phyloP scores from a whole-genome alignment of 2,329 filamentous ascomycete genomes.

The Xylariaceae sp. region DNA sequence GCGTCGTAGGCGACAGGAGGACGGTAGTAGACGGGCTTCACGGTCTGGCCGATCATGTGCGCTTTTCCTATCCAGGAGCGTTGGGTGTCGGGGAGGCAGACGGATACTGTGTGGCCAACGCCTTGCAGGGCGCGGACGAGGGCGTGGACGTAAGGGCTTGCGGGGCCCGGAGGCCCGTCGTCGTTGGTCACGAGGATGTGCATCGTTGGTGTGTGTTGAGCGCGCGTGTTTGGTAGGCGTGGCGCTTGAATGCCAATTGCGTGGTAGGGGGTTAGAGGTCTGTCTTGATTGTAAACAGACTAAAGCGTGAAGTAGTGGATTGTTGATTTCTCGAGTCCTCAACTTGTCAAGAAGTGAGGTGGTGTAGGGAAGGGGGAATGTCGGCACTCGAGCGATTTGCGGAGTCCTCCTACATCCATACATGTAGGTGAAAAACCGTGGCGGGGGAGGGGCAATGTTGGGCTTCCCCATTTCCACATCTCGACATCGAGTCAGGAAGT shows the following conservation, averaged over 20 bases:
- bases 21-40: constrained; percentile 82
- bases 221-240: neutral
- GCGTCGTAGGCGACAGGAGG: constrained; percentile 40
- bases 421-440: neutral
- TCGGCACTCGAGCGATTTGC: constrained; percentile 5
- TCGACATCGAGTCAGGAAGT: constrained; percentile 14
- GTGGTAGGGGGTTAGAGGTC: too few species aligned
- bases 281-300: neutral
- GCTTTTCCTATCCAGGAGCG: constrained; percentile 98
- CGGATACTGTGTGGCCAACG: constrained; percentile 82
- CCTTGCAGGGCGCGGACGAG: constrained; percentile 68
- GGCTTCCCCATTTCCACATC: neutral
- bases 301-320: neutral
- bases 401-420: constrained; percentile 4
- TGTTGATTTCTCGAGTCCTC: too few species aligned
- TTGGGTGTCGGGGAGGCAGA: constrained; percentile 86
- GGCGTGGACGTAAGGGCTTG: constrained; percentile 76
- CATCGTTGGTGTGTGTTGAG: constrained; percentile 38
- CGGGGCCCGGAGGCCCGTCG: constrained; percentile 74
- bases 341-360: neutral
- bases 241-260: too few species aligned
- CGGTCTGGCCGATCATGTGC: constrained; percentile 86
- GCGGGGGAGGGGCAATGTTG: constrained; percentile 20
- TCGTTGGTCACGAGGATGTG: constrained; percentile 72
- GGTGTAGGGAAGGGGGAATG: constrained; percentile 3